Conservation (phyloP, 352 stramenopile genomes). For the Globisporangium uncinulatum region DNA sequence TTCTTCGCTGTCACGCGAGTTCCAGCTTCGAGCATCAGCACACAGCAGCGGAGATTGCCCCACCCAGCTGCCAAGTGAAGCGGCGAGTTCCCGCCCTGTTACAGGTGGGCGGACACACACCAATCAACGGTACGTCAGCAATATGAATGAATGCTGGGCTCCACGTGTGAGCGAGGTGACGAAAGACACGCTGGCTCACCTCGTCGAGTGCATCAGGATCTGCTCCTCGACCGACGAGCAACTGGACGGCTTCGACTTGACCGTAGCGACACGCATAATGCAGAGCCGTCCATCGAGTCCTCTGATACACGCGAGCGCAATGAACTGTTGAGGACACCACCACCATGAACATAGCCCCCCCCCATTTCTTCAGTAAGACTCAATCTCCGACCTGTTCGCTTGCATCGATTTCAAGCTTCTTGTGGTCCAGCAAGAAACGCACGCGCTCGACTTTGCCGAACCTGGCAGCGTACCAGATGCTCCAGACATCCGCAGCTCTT, state of each 20-base stretch:
- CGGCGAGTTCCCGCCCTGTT: slow-evolving; percentile 57
- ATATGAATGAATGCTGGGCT: neutral
- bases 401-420: slow-evolving; percentile 27
- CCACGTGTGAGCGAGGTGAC: neutral
- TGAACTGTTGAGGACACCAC: neutral
- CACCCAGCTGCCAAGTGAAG: slow-evolving; percentile 67
- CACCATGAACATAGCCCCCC: neutral
- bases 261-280: slow-evolving; percentile 59
- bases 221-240: slow-evolving; percentile 42
- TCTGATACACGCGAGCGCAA: slow-evolving; percentile 12
- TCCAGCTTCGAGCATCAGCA: slow-evolving; percentile 53
- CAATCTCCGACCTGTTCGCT: slow-evolving; percentile 38
- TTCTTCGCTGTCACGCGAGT: slow-evolving; percentile 26
- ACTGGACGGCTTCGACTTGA: slow-evolving; percentile 34
- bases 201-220: slow-evolving; percentile 39
- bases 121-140: too few relatives aligned
- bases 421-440: slow-evolving; percentile 40
- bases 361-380: neutral
- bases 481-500: slow-evolving; percentile 35
- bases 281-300: slow-evolving; percentile 50
- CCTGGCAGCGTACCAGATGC: slow-evolving; percentile 68
- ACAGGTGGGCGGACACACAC: too few relatives aligned
- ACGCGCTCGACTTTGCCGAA: slow-evolving; percentile 49
- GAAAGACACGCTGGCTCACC: slow-evolving; percentile 12
- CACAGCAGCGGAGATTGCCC: slow-evolving; percentile 45